A percentile compares a stretch with the other conserved stretches of the same genome.
Evolutionary conservation across 305 asterid genomes (phyloP).

Genomic region (Solanum hybrid): DNA sequence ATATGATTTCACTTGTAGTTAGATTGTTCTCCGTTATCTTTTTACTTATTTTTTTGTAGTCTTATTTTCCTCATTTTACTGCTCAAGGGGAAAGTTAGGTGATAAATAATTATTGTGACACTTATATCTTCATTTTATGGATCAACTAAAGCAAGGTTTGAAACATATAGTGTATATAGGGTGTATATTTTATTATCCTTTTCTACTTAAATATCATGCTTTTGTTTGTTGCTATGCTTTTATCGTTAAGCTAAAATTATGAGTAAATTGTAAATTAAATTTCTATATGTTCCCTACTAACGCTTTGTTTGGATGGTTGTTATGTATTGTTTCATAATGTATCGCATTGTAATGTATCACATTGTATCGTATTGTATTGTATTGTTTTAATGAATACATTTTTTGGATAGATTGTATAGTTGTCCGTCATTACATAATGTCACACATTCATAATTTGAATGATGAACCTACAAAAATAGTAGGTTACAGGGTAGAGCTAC

Average conservation of each 20-base stretch:
- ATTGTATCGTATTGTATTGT: too few relatives aligned
- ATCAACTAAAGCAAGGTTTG: background rate
- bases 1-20: background rate
- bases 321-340: background rate
- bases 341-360: too few relatives aligned
- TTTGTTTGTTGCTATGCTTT: background rate
- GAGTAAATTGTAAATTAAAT: background rate
- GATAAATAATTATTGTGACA: background rate
- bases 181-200: background rate
- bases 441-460: background rate
- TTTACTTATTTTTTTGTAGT: background rate
- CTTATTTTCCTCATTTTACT: background rate
- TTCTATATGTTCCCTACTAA: background rate
- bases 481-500: background rate
- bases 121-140: background rate
- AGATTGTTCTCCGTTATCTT: too few relatives aligned
- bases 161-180: background rate
- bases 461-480: too few relatives aligned
- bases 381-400: too few relatives aligned
- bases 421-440: background rate
- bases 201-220: background rate
- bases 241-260: background rate
- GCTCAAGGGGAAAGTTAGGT: background rate
- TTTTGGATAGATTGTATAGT: background rate
- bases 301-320: too few relatives aligned